Conservation (phyloP, 192 early-diverging fungal species). For the Backusella liffmaniae region DNA sequence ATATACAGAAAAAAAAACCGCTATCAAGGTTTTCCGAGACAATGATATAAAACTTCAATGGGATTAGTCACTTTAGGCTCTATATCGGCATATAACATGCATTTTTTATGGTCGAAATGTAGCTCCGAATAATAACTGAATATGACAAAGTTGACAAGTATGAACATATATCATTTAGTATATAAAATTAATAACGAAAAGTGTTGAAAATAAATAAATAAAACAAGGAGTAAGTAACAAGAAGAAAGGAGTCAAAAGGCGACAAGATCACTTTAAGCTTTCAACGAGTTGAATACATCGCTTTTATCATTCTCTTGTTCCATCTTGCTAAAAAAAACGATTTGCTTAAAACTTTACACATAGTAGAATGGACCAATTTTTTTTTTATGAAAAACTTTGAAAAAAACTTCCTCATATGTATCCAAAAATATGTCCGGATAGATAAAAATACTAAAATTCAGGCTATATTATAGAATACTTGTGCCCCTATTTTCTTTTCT, state of each 20-base stretch:
- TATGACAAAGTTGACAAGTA: not conserved
- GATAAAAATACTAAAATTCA: not conserved
- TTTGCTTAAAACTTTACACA: too few species aligned
- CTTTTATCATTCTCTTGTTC: too few species aligned
- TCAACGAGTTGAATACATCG: not conserved
- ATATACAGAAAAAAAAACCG: not conserved
- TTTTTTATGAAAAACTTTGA: not conserved
- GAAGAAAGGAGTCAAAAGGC: not conserved
- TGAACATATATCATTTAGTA: not conserved
- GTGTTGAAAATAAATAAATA: not conserved
- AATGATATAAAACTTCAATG: not conserved
- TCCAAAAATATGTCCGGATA: not conserved
- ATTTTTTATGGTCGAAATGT: not conserved
- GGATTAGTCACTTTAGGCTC: not conserved
- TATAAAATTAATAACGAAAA: not conserved
- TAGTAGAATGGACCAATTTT: too few species aligned
- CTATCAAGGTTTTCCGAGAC: not conserved
- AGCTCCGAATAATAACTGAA: not conserved
- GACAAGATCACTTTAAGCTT: not conserved
- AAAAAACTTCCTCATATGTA: not conserved
- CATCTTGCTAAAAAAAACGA: too few species aligned
- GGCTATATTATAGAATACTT: not conserved
- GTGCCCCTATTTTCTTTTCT: not conserved
- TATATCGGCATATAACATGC: not conserved
- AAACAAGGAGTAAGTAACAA: not conserved